Conservation (phyloP, 192 early-diverging fungal genomes). For the Mortierella hygrophila region DNA sequence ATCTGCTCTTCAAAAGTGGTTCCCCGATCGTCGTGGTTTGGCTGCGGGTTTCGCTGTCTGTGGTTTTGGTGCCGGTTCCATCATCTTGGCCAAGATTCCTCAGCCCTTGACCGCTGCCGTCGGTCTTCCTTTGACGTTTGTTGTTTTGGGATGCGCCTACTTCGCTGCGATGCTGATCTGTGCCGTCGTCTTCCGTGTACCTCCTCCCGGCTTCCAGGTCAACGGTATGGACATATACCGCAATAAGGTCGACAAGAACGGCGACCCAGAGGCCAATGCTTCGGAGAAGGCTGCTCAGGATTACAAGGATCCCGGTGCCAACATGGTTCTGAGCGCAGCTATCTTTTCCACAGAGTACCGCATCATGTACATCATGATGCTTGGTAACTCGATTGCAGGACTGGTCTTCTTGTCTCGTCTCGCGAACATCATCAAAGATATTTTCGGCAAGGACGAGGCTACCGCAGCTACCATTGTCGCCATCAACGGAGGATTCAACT, state of each 20-base stretch:
- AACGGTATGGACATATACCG: conserved; percentile 69
- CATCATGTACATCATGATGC: conserved; percentile 66
- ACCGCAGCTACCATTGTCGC: conserved; percentile 59
- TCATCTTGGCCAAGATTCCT: conserved; percentile 74
- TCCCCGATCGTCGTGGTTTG: conserved; percentile 66
- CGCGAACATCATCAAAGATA: conserved; percentile 65
- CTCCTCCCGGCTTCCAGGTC: conserved; percentile 73
- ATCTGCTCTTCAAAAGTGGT: conserved; percentile 70
- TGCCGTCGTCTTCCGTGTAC: conserved; percentile 64
- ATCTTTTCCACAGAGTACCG: conserved; percentile 67
- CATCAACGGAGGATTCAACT: conserved; percentile 70
- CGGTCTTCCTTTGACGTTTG: conserved; percentile 68
- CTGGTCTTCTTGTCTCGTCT: conserved; percentile 69
- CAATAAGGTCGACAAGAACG: conserved; percentile 26
- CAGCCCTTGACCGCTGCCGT: conserved; percentile 65
- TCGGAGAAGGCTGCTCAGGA: conserved; percentile 21
- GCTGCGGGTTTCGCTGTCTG: conserved; percentile 75
- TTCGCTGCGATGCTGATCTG: conserved; percentile 67
- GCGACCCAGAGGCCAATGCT: neutral
- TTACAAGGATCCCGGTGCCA: conserved; percentile 55
- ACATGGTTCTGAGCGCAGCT: conserved; percentile 63
- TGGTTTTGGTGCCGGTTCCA: conserved; percentile 80
- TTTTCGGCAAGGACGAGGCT: conserved; percentile 54
- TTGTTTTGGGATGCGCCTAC: conserved; percentile 72
- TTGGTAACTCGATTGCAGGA: conserved; percentile 68